Conservation (phyloP, 257 asterid genomes). For the Gentiana macrophylla region DNA sequence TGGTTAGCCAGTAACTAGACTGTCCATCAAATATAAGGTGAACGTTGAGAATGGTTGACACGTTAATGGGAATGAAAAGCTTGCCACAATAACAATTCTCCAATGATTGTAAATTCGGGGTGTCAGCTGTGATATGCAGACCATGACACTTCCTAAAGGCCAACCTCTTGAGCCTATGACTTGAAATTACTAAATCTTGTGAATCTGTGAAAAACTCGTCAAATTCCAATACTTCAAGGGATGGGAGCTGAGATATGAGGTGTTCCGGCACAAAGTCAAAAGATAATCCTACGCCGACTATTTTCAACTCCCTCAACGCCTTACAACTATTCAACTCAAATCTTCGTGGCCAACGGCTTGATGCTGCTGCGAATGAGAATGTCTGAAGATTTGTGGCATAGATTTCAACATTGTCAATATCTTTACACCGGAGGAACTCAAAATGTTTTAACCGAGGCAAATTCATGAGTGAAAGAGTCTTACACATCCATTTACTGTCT, state of each 20-base stretch:
- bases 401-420: constrained; percentile 4
- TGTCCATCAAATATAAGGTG: background rate
- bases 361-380: background rate
- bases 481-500: background rate
- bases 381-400: constrained; percentile 6
- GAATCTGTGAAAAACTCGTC: background rate
- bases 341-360: background rate
- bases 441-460: constrained; percentile 3
- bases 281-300: background rate
- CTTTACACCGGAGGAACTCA: background rate
- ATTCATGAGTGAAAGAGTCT: background rate
- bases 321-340: background rate
- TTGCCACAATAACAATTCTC: constrained; percentile 1
- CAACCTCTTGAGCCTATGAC: constrained; percentile 8
- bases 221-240: constrained; percentile 8
- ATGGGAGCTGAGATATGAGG: background rate
- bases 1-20: background rate
- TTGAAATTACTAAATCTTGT: background rate
- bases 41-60: background rate
- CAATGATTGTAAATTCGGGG: constrained; percentile 5
- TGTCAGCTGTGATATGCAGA: background rate
- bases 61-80: constrained; percentile 1
- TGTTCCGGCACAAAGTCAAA: background rate
- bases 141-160: background rate
- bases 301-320: constrained; percentile 4